phyloP scores from a whole-genome alignment of 2,329 filamentous ascomycete species.

The Colletotrichum karsti region DNA sequence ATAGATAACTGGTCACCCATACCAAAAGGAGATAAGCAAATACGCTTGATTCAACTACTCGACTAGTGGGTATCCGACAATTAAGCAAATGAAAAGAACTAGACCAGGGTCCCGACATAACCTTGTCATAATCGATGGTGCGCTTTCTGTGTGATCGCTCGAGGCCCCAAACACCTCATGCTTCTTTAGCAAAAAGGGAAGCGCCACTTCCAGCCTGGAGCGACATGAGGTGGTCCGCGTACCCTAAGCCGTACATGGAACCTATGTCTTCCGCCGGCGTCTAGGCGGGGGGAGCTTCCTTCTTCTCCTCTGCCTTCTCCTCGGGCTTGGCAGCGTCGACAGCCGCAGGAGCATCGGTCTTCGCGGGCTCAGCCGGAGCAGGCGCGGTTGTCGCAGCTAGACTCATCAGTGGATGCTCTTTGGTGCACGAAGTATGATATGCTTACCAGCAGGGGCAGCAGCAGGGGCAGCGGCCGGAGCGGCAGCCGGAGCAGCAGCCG shows the following conservation, averaged over 20 bases:
- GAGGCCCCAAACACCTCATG: too few species aligned
- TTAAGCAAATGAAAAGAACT: conserved; percentile 21
- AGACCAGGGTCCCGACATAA: conserved; percentile 6
- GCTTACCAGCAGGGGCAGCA: conserved; percentile 22
- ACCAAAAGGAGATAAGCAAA: background rate
- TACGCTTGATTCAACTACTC: conserved; percentile 22
- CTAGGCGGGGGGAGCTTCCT: conserved; percentile 32
- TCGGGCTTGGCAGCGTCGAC: conserved; percentile 34
- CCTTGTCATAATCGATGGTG: background rate
- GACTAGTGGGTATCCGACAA: conserved; percentile 29
- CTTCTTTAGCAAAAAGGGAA: too few species aligned
- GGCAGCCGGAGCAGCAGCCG: background rate
- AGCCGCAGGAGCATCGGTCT: conserved; percentile 36
- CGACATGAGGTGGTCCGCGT: too few species aligned
- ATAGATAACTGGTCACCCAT: background rate
- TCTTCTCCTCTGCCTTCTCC: conserved; percentile 35
- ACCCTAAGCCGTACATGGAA: background rate
- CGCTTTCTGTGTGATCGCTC: background rate
- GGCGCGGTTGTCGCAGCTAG: conserved; percentile 30
- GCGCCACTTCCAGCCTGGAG: too few species aligned
- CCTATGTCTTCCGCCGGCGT: background rate
- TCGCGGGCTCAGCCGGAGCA: conserved; percentile 31
- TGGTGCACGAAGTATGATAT: background rate
- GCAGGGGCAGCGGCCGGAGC: background rate
- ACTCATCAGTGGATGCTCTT: background rate